Percentiles rank a stretch among this genome's conserved stretches.
Conservation (phyloP, 768 basidiomycete genomes). For the Pulveroboletus sp. region DNA sequence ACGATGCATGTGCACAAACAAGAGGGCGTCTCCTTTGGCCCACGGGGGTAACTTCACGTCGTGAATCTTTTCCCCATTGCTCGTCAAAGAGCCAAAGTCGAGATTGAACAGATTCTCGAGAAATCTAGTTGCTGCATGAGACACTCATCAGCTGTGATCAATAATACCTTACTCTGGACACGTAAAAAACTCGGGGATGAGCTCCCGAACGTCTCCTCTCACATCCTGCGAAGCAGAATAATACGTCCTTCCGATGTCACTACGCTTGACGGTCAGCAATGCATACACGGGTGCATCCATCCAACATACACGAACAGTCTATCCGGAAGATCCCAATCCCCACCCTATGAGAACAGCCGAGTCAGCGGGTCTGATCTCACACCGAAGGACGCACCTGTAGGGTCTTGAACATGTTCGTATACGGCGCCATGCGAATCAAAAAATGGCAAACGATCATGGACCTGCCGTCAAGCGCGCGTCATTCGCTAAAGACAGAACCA, state of each 20-base stretch:
- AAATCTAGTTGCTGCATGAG: slow-evolving; percentile 48
- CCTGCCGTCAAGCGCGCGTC: slow-evolving; percentile 9
- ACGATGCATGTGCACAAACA: slow-evolving; percentile 79
- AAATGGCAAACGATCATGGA: slow-evolving; percentile 98
- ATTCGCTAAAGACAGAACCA: neutral
- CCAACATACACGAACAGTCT: slow-evolving; percentile 65
- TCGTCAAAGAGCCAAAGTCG: slow-evolving; percentile 75
- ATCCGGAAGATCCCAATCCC: slow-evolving; percentile 92
- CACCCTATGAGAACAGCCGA: slow-evolving; percentile 51
- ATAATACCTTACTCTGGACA: slow-evolving; percentile 60
- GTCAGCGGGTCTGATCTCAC: neutral
- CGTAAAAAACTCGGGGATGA: slow-evolving; percentile 86
- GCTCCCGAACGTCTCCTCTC: slow-evolving; percentile 87
- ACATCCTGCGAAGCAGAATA: slow-evolving; percentile 81
- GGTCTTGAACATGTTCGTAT: slow-evolving; percentile 93
- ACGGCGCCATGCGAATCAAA: slow-evolving; percentile 83
- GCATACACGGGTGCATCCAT: neutral
- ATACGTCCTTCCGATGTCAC: slow-evolving; percentile 77
- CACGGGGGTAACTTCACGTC: slow-evolving; percentile 87
- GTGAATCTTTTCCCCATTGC: slow-evolving; percentile 74
- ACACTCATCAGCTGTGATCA: neutral
- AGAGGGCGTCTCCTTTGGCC: slow-evolving; percentile 78
- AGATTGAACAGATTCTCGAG: slow-evolving; percentile 73
- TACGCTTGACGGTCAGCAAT: slow-evolving; percentile 27
- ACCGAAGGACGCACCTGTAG: slow-evolving; percentile 44